A percentile compares a stretch with the other conserved stretches of the same genome.
Evolutionary conservation across 2,329 filamentous ascomycete species (phyloP).

Genomic region (Chrysoporthe austroafricana): DNA sequence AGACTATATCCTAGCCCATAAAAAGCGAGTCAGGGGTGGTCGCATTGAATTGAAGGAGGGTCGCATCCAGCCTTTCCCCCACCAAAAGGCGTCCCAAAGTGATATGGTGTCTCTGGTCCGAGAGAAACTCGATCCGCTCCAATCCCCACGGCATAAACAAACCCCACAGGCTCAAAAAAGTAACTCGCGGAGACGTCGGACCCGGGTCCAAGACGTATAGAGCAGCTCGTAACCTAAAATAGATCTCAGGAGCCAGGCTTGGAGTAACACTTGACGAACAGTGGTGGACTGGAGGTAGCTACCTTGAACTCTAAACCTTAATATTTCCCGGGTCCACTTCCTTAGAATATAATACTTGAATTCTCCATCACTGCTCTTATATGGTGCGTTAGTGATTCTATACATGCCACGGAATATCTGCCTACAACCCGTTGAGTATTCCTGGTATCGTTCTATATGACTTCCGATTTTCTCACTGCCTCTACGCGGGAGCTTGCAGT

Average conservation of each 20-base stretch:
- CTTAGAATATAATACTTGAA: background rate
- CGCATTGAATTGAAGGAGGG: no score
- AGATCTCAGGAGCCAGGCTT: background rate
- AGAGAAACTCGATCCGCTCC: no score
- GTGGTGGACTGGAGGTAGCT: background rate
- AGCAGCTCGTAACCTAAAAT: background rate
- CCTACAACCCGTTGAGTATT: background rate
- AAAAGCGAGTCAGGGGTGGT: no score
- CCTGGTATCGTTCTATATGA: background rate
- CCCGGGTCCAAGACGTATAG: background rate
- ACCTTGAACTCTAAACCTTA: no score
- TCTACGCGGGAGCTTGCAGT: no score
- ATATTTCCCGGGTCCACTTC: no score
- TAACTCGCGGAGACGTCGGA: background rate
- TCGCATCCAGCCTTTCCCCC: no score
- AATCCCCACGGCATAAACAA: background rate
- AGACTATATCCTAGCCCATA: no score
- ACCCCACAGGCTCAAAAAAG: background rate
- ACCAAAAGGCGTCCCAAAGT: no score
- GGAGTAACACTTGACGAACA: background rate
- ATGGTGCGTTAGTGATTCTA: background rate
- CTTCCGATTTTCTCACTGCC: background rate
- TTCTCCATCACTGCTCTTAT: background rate
- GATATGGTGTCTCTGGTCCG: no score
- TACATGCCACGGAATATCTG: background rate